Evolutionary conservation across 129 eudicot genomes (phyloP), one percentile per base, ranked within the genome.

Genomic region (Flaveria linearis): DNA sequence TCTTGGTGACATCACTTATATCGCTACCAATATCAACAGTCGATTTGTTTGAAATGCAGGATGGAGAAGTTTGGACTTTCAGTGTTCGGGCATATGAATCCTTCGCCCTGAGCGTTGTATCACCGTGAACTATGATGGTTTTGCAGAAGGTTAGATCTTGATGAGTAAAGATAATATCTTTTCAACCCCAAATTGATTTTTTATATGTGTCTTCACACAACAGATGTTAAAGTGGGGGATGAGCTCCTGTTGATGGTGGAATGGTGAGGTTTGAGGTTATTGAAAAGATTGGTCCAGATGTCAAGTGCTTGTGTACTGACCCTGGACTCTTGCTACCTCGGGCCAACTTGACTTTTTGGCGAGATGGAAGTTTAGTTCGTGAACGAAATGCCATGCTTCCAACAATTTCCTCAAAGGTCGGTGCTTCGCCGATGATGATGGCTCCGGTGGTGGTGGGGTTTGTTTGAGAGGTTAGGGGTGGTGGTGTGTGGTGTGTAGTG

Each of bases 211-310:
- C 70, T 9, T 72, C 1, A n/a, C 36, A 16, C 53, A 68, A 75
- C 89, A 91, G 99, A 94, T 83, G 91, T 94, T 77, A 83, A 87
- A 80, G 94, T 87, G 14, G 99, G 99, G 28, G 99, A 95, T 82
- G 99, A 95, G 58, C 96, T 95, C 66, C 88, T 46, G 97, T 95
- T 14, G 99, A 91, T 75, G 99, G 97, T 60, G 99, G 99, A 82
- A 95, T 95, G 99, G 99, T 88, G 84, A 92, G 97, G 76, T 95
- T 91, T 86, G 97, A 95, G 71, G 97, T 95, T 17, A 85, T 91
- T 69, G 99, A 95, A 85, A 91, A 89, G 77, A 86, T 95, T 80
- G 99, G 99, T 72, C 99, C 99, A 20, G 99, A 95, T 88, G 97
- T 95, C 81, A 91, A 87, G 80, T 89, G 97, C 79, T 80, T 70